These are phyloP conservation scores for Magnaporthales sp. DNA, from an alignment of 2,329 filamentous ascomycete species.

Conservation along the genomic window DNA sequence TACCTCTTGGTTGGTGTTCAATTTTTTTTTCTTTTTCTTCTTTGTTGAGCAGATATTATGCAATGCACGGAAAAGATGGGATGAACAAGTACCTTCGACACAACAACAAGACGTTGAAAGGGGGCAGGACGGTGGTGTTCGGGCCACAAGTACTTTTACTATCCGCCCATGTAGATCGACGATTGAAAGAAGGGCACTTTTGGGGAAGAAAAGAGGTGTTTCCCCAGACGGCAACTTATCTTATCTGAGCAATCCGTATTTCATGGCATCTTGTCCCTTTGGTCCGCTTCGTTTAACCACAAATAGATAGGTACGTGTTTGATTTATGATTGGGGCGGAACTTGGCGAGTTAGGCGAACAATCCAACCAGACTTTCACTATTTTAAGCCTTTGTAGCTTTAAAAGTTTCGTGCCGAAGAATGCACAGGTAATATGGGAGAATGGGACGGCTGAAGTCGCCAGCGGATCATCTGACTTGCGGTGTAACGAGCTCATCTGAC, in stretches of 20 bases:
- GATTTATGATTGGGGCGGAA: neutral
- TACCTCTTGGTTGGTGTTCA: neutral
- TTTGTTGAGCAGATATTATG: neutral
- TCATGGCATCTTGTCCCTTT: neutral
- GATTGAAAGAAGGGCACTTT: neutral
- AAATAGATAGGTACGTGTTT: too few species aligned
- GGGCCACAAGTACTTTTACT: neutral
- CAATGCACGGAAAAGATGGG: neutral
- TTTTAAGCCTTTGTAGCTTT: neutral
- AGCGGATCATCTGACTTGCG: slow-evolving; percentile 20
- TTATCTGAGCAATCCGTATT: slow-evolving; percentile 9
- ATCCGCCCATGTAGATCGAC: neutral
- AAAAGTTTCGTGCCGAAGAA: slow-evolving; percentile 8
- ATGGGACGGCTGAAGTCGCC: slow-evolving; percentile 18
- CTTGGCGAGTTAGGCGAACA: neutral
- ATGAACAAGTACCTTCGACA: neutral
- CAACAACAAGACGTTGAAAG: neutral
- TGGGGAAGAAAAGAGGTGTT: neutral
- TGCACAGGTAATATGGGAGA: slow-evolving; percentile 18
- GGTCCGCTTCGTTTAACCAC: neutral
- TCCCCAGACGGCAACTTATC: slow-evolving; percentile 13
- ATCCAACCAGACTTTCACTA: neutral
- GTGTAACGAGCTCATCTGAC: neutral
- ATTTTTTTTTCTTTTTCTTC: too few species aligned
- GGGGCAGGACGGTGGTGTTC: too few species aligned